phyloP scores from a whole-genome alignment of 208 protist species.

The Trypanosoma caninum region DNA sequence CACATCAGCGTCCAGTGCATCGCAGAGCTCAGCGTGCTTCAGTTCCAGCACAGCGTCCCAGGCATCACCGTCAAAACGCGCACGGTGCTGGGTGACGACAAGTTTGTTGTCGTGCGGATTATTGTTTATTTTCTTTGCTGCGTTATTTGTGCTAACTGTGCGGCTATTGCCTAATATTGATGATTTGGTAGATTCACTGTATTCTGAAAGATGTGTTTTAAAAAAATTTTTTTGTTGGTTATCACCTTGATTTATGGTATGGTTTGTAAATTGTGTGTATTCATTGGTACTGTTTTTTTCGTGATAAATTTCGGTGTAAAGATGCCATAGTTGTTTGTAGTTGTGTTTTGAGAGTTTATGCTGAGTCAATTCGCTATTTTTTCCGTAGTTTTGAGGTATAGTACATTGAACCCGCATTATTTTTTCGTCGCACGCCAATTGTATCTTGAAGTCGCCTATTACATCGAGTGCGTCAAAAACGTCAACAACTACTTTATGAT shows the following conservation, averaged over 20 bases:
- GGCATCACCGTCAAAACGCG: conserved; percentile 32
- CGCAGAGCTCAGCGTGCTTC: conserved; percentile 20
- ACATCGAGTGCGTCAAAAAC: conserved; percentile 15
- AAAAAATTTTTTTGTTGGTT: conserved; percentile 1
- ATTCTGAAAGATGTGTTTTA: too few species aligned
- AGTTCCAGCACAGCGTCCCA: conserved; percentile 30
- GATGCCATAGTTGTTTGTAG: conserved; percentile 2
- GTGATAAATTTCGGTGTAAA: neutral
- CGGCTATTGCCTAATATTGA: too few species aligned
- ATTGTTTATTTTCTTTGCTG: too few species aligned
- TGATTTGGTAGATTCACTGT: too few species aligned
- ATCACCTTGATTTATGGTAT: too few species aligned
- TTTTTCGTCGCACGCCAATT: neutral
- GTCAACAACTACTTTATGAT: conserved; percentile 5
- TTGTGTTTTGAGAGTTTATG: conserved; percentile 3
- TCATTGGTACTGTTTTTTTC: neutral
- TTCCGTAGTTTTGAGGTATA: neutral
- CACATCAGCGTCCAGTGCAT: conserved; percentile 32
- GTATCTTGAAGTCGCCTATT: neutral
- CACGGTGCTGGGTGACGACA: conserved; percentile 41
- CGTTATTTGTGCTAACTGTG: too few species aligned
- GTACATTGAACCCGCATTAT: neutral
- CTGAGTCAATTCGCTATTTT: neutral
- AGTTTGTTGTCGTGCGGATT: too few species aligned
- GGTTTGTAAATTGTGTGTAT: too few species aligned